Evolutionary conservation across 1,284 basidiomycete genomes (phyloP).

Genomic region (Prillingera fragicola): DNA sequence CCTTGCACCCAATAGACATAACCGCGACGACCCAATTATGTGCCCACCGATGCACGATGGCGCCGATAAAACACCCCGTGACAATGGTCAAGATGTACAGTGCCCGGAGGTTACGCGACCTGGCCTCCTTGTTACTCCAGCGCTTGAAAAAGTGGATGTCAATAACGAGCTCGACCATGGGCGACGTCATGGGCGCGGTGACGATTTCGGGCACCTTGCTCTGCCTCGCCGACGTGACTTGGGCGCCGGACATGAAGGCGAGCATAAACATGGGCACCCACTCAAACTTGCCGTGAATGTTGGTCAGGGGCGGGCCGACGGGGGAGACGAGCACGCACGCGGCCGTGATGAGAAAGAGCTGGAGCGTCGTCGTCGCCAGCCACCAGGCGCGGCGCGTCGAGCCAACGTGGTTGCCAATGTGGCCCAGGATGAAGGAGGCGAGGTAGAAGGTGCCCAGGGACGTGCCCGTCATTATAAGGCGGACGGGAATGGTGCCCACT

Average conservation of each 20-base stretch:
- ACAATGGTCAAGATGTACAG: conserved; percentile 35
- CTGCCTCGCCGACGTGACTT: conserved; percentile 36
- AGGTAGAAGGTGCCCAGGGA: conserved; percentile 33
- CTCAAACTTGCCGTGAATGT: conserved; percentile 22
- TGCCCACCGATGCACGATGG: conserved; percentile 28
- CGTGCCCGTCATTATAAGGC: conserved; percentile 28
- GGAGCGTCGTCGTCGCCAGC: conserved; percentile 20
- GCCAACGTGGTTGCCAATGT: conserved; percentile 23
- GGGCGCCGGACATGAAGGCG: conserved; percentile 38
- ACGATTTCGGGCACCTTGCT: conserved; percentile 26
- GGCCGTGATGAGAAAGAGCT: conserved; percentile 22
- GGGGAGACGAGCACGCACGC: conserved; percentile 28
- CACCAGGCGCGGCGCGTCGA: conserved; percentile 30
- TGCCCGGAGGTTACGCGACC: conserved; percentile 30
- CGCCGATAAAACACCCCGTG: conserved; percentile 32
- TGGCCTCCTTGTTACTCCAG: conserved; percentile 16
- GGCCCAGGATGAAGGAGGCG: conserved; percentile 31
- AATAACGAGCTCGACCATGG: conserved; percentile 37
- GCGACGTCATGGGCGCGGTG: conserved; percentile 39
- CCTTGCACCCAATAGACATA: conserved; percentile 28
- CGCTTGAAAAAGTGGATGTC: conserved; percentile 32
- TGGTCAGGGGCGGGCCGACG: conserved; percentile 15
- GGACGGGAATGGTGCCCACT: conserved; percentile 22
- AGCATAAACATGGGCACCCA: conserved; percentile 37
- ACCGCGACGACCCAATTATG: conserved; percentile 33